Conservation (phyloP, 768 basidiomycete species). For the Xerocomellus dryophilus region DNA sequence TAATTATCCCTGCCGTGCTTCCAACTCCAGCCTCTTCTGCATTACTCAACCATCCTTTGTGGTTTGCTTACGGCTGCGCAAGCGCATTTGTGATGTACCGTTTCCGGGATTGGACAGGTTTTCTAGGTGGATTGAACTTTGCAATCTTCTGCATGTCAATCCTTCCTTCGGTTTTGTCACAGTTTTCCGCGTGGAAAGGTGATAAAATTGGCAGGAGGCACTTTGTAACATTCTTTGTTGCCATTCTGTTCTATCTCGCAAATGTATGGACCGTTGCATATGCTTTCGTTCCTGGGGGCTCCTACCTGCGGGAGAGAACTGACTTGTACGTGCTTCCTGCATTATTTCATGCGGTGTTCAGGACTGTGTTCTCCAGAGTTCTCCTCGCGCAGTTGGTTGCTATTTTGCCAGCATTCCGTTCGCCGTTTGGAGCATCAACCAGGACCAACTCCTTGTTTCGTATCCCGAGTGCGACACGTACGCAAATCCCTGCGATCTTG, state of each 20-base stretch:
- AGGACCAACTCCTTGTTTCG: slow-evolving; percentile 1
- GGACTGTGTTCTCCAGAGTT: slow-evolving; percentile 39
- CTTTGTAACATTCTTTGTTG: slow-evolving; percentile 56
- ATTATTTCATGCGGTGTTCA: not conserved
- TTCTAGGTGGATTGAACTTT: slow-evolving; percentile 59
- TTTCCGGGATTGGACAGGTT: slow-evolving; percentile 67
- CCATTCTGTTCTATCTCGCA: slow-evolving; percentile 60
- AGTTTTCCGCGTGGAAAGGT: slow-evolving; percentile 38
- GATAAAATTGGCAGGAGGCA: slow-evolving; percentile 47
- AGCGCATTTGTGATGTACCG: slow-evolving; percentile 56
- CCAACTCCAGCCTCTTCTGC: slow-evolving; percentile 13
- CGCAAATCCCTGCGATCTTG: slow-evolving; percentile 35
- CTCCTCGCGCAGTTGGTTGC: slow-evolving; percentile 50
- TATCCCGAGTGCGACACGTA: slow-evolving; percentile 20
- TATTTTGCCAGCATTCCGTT: slow-evolving; percentile 48
- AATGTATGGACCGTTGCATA: slow-evolving; percentile 86
- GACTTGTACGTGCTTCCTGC: slow-evolving; percentile 50
- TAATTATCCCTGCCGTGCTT: slow-evolving; percentile 41
- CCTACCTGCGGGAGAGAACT: slow-evolving; percentile 72
- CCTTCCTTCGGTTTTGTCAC: slow-evolving; percentile 51
- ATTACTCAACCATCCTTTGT: slow-evolving; percentile 45
- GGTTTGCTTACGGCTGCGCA: slow-evolving; percentile 53
- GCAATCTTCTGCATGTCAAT: slow-evolving; percentile 65
- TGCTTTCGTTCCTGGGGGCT: slow-evolving; percentile 83
- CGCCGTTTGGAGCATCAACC: slow-evolving; percentile 23